Evolutionary conservation across 495 filamentous ascomycete genomes (phyloP), one percentile per base, ranked within the genome.

Genomic region (Aspergillus carlsbadensis): DNA sequence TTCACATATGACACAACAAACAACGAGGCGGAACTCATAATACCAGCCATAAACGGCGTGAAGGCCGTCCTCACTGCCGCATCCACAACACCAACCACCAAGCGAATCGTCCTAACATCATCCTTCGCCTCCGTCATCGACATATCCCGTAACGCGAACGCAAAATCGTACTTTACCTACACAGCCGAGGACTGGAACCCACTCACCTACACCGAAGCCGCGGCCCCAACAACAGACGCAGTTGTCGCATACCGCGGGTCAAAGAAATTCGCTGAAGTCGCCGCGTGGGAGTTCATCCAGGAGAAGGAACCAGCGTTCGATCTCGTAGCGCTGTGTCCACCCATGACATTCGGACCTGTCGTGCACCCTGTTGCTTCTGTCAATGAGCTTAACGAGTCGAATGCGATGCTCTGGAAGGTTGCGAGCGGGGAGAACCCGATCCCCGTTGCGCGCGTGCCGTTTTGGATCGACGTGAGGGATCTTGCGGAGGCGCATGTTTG

Each of bases 161-260:
- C 26, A 3, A 29, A 62, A 39, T 66, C 74, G 0, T 74, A 66
- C 7, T 78, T 83, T 59, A 78, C 69, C 8, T 91, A 87, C 67
- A 75, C 75, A 48, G 86, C 87, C 51, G 69, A 69, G 1, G 83
- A 90, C 63, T 94, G 89, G 89, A 92, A 90, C 73, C 88, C 89
- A 0, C 76, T 86, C 1, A 87, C 85, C 10, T 67, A 80, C 35
- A 82, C 84, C 60, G 73, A 84, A 51, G 78, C 87, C 1, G 65
- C 74, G 15, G 60, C 74, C 14, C 52, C 55, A 17, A 29, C 34
- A 2, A 58, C 66, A 5, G 74, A 72, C 40, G 60, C 78, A 2
- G 78, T 74, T 0, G 52, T 64, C 5, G 85, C 84, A 15, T 91
- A 90, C 73, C 73, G 81, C 6, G 84, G 74, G 14, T 81, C 78